Conservation (phyloP, 805 yeast species). For the Kodamaea nitidulidarum region DNA sequence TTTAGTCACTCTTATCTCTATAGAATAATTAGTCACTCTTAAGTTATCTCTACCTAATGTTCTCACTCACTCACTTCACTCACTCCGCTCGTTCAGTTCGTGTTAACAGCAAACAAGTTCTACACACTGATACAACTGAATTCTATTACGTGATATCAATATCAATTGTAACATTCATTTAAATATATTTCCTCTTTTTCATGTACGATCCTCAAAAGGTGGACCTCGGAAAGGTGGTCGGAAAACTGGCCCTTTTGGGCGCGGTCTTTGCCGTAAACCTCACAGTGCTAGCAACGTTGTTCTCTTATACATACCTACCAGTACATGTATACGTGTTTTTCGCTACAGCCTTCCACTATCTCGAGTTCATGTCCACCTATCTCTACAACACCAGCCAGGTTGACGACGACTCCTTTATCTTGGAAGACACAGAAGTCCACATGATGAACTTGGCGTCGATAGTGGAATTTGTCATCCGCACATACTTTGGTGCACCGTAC, state of each 20-base stretch:
- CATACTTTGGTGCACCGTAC: constrained; percentile 5
- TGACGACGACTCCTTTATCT: constrained; percentile 50
- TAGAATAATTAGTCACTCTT: too few species aligned
- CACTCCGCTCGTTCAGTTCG: too few species aligned
- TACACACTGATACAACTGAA: too few species aligned
- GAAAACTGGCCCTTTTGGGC: constrained; percentile 34
- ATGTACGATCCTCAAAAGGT: constrained; percentile 26
- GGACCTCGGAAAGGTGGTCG: constrained; percentile 26
- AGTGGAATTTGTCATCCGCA: constrained; percentile 11
- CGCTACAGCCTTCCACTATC: constrained; percentile 61
- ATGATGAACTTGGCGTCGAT: constrained; percentile 14
- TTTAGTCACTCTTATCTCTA: too few species aligned
- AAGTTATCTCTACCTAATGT: too few species aligned
- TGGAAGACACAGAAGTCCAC: constrained; percentile 21
- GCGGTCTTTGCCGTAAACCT: constrained; percentile 17
- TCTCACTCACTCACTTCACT: too few species aligned
- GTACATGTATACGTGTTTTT: constrained; percentile 7
- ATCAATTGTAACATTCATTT: too few species aligned
- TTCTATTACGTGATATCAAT: too few species aligned
- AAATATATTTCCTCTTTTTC: not conserved
- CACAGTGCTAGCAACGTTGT: constrained; percentile 2
- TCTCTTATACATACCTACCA: constrained; percentile 1
- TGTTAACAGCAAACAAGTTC: too few species aligned
- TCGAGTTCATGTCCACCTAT: constrained; percentile 82
- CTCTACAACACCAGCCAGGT: constrained; percentile 62